Conservation (phyloP, 2,329 filamentous ascomycete species). For the Ophiostoma fasciatum region DNA sequence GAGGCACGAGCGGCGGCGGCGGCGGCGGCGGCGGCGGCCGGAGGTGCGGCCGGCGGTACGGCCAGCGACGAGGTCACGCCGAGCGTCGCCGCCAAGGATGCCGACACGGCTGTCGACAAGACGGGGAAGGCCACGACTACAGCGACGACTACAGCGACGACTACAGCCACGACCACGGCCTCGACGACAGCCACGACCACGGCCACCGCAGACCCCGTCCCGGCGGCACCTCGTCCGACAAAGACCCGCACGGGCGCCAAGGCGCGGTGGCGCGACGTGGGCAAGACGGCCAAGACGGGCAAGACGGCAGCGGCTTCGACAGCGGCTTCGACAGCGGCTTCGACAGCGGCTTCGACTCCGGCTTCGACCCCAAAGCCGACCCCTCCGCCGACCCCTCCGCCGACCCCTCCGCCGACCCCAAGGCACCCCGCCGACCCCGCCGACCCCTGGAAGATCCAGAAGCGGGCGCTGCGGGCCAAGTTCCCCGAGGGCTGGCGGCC, state of each 20-base stretch:
- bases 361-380: too few relatives aligned
- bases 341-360: too few relatives aligned
- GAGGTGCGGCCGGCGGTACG: too few relatives aligned
- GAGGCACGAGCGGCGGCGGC: conserved; percentile 1
- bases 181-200: too few relatives aligned
- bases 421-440: not conserved
- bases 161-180: too few relatives aligned
- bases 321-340: not conserved
- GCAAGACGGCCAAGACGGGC: not conserved
- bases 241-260: too few relatives aligned
- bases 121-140: not conserved
- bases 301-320: not conserved
- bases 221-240: too few relatives aligned
- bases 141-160: not conserved
- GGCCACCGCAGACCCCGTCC: too few relatives aligned
- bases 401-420: not conserved
- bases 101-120: not conserved
- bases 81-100: too few relatives aligned
- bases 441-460: conserved; percentile 59
- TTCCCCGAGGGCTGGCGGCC: conserved; percentile 74
- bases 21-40: not conserved
- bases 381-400: too few relatives aligned
- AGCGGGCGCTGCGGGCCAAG: conserved; percentile 58
- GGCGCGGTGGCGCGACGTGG: not conserved
- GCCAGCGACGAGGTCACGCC: too few relatives aligned